These are phyloP conservation scores for Alternaria hordeiaustralica DNA, from an alignment of 2,329 filamentous ascomycete species.

Conservation along the genomic window DNA sequence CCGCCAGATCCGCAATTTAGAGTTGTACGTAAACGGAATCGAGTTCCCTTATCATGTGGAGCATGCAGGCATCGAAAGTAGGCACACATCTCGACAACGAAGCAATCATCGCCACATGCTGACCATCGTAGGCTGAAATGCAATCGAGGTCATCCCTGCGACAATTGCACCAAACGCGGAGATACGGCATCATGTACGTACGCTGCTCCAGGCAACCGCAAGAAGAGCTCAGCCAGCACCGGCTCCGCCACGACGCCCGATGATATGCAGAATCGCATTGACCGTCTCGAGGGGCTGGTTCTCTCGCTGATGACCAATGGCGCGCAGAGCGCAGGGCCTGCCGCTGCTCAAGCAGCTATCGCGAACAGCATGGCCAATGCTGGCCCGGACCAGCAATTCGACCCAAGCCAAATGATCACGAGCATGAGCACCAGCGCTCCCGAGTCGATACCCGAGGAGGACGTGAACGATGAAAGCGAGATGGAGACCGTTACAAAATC, in stretches of 20 bases:
- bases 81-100: conserved; percentile 18
- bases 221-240: conserved; percentile 68
- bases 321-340: conserved; percentile 64
- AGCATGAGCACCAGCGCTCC: conserved; percentile 63
- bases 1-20: conserved; percentile 87
- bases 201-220: conserved; percentile 71
- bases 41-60: conserved; percentile 88
- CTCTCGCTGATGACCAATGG: conserved; percentile 93
- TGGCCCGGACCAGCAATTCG: conserved; percentile 50
- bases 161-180: conserved; percentile 90
- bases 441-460: conserved; percentile 61
- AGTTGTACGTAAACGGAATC: conserved; percentile 89
- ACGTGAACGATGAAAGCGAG: conserved; percentile 67
- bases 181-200: conserved; percentile 85
- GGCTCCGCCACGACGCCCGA: conserved; percentile 71
- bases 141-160: conserved; percentile 87
- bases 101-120: conserved; percentile 13
- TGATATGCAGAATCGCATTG: conserved; percentile 98
- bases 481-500: conserved; percentile 60
- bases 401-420: conserved; percentile 62
- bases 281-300: conserved; percentile 89
- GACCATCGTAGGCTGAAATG: conserved; percentile 74
- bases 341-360: conserved; percentile 66
- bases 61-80: conserved; percentile 93
- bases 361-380: conserved; percentile 54